These are phyloP conservation scores for Diplodia seriata DNA, from an alignment of 2,329 filamentous ascomycete genomes.

Conservation along the genomic window DNA sequence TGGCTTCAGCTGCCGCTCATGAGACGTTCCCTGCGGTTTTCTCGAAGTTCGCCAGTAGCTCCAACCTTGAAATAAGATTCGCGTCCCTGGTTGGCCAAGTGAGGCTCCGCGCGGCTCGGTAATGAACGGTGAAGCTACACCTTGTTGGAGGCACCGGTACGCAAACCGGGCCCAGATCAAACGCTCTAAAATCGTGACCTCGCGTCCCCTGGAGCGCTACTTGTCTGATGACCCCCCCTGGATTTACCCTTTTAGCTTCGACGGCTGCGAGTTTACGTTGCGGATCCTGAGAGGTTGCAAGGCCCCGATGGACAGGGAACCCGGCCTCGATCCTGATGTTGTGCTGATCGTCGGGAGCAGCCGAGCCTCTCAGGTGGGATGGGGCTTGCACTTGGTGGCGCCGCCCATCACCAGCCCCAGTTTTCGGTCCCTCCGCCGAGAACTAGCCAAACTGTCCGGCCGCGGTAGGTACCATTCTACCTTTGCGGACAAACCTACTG, in stretches of 20 bases:
- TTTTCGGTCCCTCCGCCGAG: too few species aligned
- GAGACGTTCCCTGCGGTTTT: neutral
- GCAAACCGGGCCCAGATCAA: too few species aligned
- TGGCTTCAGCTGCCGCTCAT: neutral
- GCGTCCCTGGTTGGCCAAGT: neutral
- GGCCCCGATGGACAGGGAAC: neutral
- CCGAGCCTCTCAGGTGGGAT: neutral
- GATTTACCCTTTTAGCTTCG: neutral
- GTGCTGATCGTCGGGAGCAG: neutral
- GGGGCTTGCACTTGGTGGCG: neutral
- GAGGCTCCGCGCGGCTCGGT: neutral
- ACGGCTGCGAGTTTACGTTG: neutral
- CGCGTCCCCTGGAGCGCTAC: neutral
- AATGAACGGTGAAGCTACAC: neutral
- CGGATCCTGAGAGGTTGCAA: neutral
- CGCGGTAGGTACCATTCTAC: neutral
- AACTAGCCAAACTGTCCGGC: conserved; percentile 12
- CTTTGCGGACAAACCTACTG: neutral
- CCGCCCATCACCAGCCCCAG: neutral
- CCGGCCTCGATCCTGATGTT: neutral
- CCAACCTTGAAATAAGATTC: neutral
- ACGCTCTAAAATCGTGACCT: too few species aligned
- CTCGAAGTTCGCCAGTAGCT: neutral
- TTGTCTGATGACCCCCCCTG: neutral
- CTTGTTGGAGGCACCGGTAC: too few species aligned